Evolutionary conservation across 164 flowering plant species (phyloP).

Genomic region (Chimonanthus salicifolius): DNA sequence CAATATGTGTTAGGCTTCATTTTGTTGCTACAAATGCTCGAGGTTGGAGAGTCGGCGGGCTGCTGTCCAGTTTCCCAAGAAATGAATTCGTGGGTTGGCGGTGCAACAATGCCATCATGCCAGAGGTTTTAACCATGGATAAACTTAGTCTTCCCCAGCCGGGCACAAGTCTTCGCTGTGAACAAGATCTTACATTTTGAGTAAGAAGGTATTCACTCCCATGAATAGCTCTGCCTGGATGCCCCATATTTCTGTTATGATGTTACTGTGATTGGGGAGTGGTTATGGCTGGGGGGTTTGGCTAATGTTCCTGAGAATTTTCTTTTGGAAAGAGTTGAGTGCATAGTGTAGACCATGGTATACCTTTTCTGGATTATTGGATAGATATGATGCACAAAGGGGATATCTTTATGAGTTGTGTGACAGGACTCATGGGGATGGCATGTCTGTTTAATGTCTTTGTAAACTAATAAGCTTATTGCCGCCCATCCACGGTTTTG

Average conservation of each 20-base stretch:
- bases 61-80: conserved; percentile 70
- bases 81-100: conserved; percentile 65
- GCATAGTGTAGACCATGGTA: conserved; percentile 15
- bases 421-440: neutral
- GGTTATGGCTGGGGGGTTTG: neutral
- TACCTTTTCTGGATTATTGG: conserved; percentile 22
- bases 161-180: conserved; percentile 12
- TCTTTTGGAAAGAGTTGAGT: neutral
- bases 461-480: conserved; percentile 19
- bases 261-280: neutral
- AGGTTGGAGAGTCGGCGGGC: conserved; percentile 76
- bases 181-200: conserved; percentile 15
- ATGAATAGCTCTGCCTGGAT: conserved; percentile 12
- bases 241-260: conserved; percentile 3
- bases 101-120: conserved; percentile 15
- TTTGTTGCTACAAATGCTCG: conserved; percentile 28
- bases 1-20: conserved; percentile 40
- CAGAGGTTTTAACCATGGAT: conserved; percentile 2
- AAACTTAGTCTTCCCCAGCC: neutral
- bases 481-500: conserved; percentile 74
- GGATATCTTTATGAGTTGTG: neutral
- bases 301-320: neutral
- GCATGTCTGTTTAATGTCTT: too few species aligned
- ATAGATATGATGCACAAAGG: neutral
- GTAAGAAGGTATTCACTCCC: conserved; percentile 17